phyloP scores from a whole-genome alignment of 1,284 basidiomycete species.

The Taiwanofungus camphoratus region DNA sequence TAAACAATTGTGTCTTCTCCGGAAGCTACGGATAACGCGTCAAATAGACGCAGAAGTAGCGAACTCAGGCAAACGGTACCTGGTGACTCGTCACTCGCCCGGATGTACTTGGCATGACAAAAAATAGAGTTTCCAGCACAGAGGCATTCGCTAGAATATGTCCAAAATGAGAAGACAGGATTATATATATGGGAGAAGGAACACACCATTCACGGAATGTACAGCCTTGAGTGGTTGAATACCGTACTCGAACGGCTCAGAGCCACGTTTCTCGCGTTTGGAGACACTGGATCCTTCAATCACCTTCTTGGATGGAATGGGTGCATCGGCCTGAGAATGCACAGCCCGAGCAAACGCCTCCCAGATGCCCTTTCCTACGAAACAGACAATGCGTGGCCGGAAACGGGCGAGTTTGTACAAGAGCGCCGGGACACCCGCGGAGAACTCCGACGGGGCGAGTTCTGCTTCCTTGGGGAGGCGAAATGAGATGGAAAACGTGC shows the following conservation, averaged over 20 bases:
- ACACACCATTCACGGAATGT: constrained; percentile 17
- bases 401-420: constrained; percentile 49
- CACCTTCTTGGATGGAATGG: too few species aligned
- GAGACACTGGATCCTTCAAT: too few species aligned
- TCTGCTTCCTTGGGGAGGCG: constrained; percentile 20
- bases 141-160: constrained; percentile 2
- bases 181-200: background rate
- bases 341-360: constrained; percentile 26
- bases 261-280: too few species aligned
- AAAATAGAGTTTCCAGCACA: constrained; percentile 53
- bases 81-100: constrained; percentile 59
- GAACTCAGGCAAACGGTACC: constrained; percentile 29
- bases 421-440: constrained; percentile 31
- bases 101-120: constrained; percentile 62
- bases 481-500: background rate
- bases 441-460: constrained; percentile 20
- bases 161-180: too few species aligned
- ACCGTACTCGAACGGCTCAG: constrained; percentile 19
- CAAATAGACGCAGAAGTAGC: background rate
- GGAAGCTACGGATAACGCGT: constrained; percentile 18
- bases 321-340: too few species aligned
- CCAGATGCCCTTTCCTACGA: constrained; percentile 71
- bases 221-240: constrained; percentile 49
- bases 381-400: constrained; percentile 59
- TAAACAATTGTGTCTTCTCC: constrained; percentile 28